Evolutionary conservation across 192 early-diverging fungal species (phyloP).

Genomic region (Gryganskiella cystojenkinii): DNA sequence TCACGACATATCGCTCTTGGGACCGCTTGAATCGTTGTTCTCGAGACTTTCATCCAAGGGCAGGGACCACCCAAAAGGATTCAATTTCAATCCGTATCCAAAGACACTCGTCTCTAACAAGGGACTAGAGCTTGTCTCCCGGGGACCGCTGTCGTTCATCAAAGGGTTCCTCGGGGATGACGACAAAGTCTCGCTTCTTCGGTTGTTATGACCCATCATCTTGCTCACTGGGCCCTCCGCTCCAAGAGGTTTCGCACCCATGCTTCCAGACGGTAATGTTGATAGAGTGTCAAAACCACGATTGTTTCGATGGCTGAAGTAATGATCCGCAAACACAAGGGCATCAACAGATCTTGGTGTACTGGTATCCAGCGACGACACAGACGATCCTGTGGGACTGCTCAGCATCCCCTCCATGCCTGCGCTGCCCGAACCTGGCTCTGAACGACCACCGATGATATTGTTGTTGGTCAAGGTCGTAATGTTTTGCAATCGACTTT

Average conservation of each 20-base stretch:
- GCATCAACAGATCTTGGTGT: constrained; percentile 24
- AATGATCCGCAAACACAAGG: constrained; percentile 40
- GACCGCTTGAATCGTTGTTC: too few species aligned
- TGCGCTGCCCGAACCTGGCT: not conserved
- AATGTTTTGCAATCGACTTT: not conserved
- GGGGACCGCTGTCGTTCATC: not conserved
- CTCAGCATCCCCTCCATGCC: constrained; percentile 12
- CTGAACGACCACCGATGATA: not conserved
- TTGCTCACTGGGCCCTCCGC: not conserved
- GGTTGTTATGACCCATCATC: not conserved
- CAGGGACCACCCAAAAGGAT: constrained; percentile 41
- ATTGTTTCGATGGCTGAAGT: constrained; percentile 28
- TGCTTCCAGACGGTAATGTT: not conserved
- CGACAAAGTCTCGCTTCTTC: not conserved
- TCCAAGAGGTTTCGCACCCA: not conserved
- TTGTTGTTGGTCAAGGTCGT: too few species aligned
- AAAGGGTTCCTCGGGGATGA: not conserved
- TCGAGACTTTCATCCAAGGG: constrained; percentile 12
- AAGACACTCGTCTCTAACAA: constrained; percentile 21
- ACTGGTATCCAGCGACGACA: constrained; percentile 7
- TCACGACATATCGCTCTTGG: not conserved
- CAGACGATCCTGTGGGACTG: constrained; percentile 2
- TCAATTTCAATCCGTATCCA: constrained; percentile 43
- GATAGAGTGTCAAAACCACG: constrained; percentile 28
- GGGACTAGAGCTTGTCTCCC: not conserved